These are phyloP conservation scores for Cryptococcus hybrid DNA, from an alignment of 1,284 basidiomycete genomes.

Conservation along the genomic window DNA sequence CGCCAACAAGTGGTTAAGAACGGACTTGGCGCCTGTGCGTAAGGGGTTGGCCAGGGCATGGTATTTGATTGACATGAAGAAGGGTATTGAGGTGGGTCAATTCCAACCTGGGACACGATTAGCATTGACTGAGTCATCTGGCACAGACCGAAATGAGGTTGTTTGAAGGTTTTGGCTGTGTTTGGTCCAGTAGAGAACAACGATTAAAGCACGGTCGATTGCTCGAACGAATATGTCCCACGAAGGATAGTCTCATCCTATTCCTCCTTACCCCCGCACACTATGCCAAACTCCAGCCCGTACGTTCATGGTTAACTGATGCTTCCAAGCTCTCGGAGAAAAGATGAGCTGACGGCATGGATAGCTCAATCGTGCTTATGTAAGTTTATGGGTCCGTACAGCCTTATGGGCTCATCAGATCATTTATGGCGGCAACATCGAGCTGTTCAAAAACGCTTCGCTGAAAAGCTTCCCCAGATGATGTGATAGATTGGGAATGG, in stretches of 20 bases:
- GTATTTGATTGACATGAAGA: not conserved
- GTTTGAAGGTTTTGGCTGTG: not conserved
- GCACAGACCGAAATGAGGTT: not conserved
- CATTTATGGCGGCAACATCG: not conserved
- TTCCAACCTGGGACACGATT: no score
- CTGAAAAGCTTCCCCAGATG: not conserved
- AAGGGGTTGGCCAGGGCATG: not conserved
- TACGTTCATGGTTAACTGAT: not conserved
- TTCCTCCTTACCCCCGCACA: not conserved
- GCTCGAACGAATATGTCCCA: not conserved
- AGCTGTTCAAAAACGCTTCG: constrained; percentile 4
- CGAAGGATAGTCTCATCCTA: not conserved
- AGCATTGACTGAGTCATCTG: not conserved
- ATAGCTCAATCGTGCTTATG: not conserved
- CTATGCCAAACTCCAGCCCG: not conserved
- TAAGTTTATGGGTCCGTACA: constrained; percentile 4
- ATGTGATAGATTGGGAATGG: not conserved
- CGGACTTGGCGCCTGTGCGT: not conserved
- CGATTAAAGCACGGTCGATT: constrained; percentile 2
- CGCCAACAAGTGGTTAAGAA: constrained; percentile 1
- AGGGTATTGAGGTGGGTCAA: constrained; percentile 2
- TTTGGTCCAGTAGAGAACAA: constrained; percentile 1
- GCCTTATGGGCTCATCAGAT: constrained; percentile 11
- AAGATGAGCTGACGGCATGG: not conserved
- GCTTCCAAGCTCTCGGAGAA: not conserved